Evolutionary conservation across 2,329 filamentous ascomycete species (phyloP), one percentile per base, ranked within the genome.

Genomic region (Penicillium sp.): DNA sequence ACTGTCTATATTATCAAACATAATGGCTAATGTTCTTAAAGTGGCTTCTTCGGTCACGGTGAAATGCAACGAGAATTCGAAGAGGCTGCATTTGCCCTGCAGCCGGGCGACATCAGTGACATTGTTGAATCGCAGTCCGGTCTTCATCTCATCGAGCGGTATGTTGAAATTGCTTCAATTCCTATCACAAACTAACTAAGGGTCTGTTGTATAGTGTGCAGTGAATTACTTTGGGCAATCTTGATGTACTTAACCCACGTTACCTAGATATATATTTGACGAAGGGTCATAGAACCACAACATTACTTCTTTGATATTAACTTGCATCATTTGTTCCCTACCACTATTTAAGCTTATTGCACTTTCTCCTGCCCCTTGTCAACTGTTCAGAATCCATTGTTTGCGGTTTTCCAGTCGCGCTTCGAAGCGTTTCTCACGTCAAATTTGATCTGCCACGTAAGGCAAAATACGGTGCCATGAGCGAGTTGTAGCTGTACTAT

Each of bases 11-110:
- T 19, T 29, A 21, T 11, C 55, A 45, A 38, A 41, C 35, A 45
- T 51, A 8, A 54, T 54, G 30, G 38, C 70, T 72, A 61, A 70
- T 56, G 51, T 29, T 49, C 38, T 58, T 55, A 19, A 46, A 90
- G 87, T 66, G 95, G 95, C 21, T 97, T 93, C 79, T 99, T 99
- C 78, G 93, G 92, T 60, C 89, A 86, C 71, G 92, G 93, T 30
- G 94, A 98, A 73, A 99, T 99, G 95, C 95, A 99, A 78, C 94
- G 93, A 82, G 94, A 97, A 80, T 99, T 99, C 74, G 95, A 99
- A 81, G 92, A 97, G 60, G 93, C 93, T 5, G 91, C 95, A 1
- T 99, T 99, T 80, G 89, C 86, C n/a, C 84, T 99, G 59, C 86
- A 93, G 78, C 89, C 90, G 2, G 93, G 93, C 38, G 87, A 97